Evolutionary conservation across 1,139 yeast species (phyloP), one percentile per base, ranked within the genome.

Genomic region (Candida albicans): DNA sequence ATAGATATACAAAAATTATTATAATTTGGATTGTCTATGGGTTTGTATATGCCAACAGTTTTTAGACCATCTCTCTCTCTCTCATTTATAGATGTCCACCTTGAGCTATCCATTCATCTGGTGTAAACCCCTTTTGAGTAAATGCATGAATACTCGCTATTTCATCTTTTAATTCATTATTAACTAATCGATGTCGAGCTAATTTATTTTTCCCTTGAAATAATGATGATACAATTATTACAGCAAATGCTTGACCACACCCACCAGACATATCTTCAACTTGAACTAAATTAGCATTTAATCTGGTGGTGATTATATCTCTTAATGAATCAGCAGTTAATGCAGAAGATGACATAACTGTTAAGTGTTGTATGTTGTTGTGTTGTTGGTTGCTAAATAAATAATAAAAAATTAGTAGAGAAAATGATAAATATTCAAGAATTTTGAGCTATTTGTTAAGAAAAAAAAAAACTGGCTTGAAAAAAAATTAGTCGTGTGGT

Each of bases 91-190:
- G 38, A 25, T 50, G 44, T 2, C 74, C 74, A 12, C 73, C 73
- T 49, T 73, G 77, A 2, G 61, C 65, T 33, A 68, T 68, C 90
- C 91, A 87, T 61, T 87, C 95, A 26, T 77, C 83, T 2, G 79
- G 77, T 0, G 95, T 85, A 55, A 79, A 82, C 15, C 89, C 85
- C 66, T 88, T 90, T 58, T 93, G 97, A 0, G 97, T 89, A 62
- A 93, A 95, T 0, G 99, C 99, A 66, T 93, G 99, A 36, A 93
- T 90, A 5, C 75, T 68, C 1, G 88, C 84, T 36, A 93, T 88
- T 60, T 91, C 96, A 13, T 84, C 89, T 57, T 83, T 84, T 49
- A 93, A 73, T 1, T 88, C 82, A 33, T 65, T 73, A 64, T 95
- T 93, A 39, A 95, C 96, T 54, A 90, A 59, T 50, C 98, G 74